phyloP scores from a whole-genome alignment of 1,284 basidiomycete species.

The Ceratobasidium sp. region DNA sequence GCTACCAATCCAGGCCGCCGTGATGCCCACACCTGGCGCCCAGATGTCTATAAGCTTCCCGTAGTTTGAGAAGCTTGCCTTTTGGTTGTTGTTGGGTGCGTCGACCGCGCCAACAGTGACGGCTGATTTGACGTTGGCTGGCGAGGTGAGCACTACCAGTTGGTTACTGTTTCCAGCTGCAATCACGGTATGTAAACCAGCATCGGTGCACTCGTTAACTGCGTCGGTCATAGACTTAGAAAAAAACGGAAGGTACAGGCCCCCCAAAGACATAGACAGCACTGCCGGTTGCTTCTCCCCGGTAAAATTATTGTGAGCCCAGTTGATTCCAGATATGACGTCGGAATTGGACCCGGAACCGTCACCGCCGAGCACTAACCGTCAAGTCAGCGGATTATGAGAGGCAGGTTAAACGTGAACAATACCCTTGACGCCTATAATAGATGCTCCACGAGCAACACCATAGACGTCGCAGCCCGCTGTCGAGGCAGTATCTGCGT shows the following conservation, averaged over 20 bases:
- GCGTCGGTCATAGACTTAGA: slow-evolving; percentile 28
- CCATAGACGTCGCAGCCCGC: slow-evolving; percentile 74
- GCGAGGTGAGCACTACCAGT: slow-evolving; percentile 47
- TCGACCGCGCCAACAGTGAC: slow-evolving; percentile 89
- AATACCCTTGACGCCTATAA: slow-evolving; percentile 92
- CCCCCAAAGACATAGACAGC: slow-evolving; percentile 34
- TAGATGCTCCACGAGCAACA: slow-evolving; percentile 91
- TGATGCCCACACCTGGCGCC: slow-evolving; percentile 71
- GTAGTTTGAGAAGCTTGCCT: slow-evolving; percentile 82
- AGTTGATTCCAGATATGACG: slow-evolving; percentile 40
- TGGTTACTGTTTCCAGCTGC: slow-evolving; percentile 41
- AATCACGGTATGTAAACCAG: slow-evolving; percentile 38
- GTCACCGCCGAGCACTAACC: slow-evolving; percentile 81
- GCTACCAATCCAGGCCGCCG: slow-evolving; percentile 76
- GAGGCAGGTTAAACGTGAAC: slow-evolving; percentile 50
- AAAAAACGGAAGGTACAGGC: slow-evolving; percentile 34
- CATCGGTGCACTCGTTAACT: slow-evolving; percentile 53
- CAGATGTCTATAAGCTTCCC: slow-evolving; percentile 59
- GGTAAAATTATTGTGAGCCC: slow-evolving; percentile 50
- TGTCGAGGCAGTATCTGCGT: slow-evolving; percentile 49
- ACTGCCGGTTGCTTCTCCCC: slow-evolving; percentile 8
- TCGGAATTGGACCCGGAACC: slow-evolving; percentile 85
- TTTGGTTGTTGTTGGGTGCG: slow-evolving; percentile 77
- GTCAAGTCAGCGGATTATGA: neutral
- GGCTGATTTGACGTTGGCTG: slow-evolving; percentile 71